Evolutionary conservation across 108 stramenopile genomes (phyloP).

Genomic region (Mediolabrus comicus): DNA sequence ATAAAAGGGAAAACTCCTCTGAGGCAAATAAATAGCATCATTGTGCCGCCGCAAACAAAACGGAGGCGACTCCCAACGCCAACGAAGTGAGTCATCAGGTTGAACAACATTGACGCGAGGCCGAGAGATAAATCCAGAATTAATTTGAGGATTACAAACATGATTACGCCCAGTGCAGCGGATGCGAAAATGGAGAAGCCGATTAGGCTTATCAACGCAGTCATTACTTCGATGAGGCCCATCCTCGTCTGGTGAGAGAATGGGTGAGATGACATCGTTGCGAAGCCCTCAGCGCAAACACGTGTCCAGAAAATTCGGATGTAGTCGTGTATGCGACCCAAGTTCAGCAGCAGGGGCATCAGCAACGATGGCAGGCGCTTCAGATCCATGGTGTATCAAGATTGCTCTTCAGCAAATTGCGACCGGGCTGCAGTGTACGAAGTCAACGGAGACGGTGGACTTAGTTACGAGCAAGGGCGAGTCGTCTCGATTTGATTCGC

Average conservation of each 20-base stretch:
- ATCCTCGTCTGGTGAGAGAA: neutral
- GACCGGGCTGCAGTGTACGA: neutral
- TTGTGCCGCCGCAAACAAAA: neutral
- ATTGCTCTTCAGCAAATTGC: neutral
- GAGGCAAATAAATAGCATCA: neutral
- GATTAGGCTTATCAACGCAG: neutral
- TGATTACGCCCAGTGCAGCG: neutral
- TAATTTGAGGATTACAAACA: neutral
- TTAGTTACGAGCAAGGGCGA: no score
- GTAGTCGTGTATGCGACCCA: neutral
- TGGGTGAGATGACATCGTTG: neutral
- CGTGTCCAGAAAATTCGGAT: neutral
- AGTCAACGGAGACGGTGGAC: no score
- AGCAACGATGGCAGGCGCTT: no score
- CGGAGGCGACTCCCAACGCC: neutral
- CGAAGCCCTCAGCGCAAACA: neutral
- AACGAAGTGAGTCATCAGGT: neutral
- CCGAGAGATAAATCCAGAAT: neutral
- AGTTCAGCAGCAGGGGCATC: neutral
- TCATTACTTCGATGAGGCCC: neutral
- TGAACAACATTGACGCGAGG: neutral
- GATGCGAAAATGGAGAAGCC: neutral
- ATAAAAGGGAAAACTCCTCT: neutral
- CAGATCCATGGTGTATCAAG: no score
- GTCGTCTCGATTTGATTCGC: no score